These are phyloP conservation scores for Penicillium psychrosexuale DNA, from an alignment of 2,329 filamentous ascomycete species.

Conservation along the genomic window DNA sequence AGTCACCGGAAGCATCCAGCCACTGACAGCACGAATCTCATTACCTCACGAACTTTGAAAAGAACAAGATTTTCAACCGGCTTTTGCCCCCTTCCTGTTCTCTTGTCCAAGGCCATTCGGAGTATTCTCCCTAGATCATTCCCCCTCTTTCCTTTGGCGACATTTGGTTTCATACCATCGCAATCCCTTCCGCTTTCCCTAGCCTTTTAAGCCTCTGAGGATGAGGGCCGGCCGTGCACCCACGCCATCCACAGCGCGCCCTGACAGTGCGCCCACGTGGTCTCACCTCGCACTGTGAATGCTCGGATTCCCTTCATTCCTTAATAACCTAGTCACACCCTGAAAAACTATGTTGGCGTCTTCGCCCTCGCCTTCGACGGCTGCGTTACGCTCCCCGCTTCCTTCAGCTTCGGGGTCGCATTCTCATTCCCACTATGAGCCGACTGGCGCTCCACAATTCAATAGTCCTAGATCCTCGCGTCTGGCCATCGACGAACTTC, in stretches of 20 bases:
- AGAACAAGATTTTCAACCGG: constrained; percentile 7
- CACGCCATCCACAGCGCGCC: constrained; percentile 32
- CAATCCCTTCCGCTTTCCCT: neutral
- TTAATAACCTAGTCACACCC: neutral
- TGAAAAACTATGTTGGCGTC: constrained; percentile 37
- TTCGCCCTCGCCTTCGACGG: constrained; percentile 41
- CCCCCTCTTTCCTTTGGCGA: neutral
- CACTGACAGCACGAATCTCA: constrained; percentile 1
- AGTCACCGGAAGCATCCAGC: neutral
- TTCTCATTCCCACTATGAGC: constrained; percentile 34
- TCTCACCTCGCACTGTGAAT: constrained; percentile 28
- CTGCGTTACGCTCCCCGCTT: constrained; percentile 33
- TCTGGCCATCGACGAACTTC: constrained; percentile 41
- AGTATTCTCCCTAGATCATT: neutral
- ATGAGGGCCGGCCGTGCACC: constrained; percentile 33
- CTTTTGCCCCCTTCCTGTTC: neutral
- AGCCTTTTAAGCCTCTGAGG: constrained; percentile 16
- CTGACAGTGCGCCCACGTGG: constrained; percentile 40
- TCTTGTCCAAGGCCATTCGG: neutral
- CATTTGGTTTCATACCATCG: neutral
- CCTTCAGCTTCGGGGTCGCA: constrained; percentile 19
- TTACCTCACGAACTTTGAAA: constrained; percentile 6
- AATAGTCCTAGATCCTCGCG: constrained; percentile 36
- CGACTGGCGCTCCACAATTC: constrained; percentile 29
- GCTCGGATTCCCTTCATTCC: constrained; percentile 22